These are phyloP conservation scores for Porphyrellus cyaneotinctus DNA, from an alignment of 768 basidiomycete species.

Conservation along the genomic window DNA sequence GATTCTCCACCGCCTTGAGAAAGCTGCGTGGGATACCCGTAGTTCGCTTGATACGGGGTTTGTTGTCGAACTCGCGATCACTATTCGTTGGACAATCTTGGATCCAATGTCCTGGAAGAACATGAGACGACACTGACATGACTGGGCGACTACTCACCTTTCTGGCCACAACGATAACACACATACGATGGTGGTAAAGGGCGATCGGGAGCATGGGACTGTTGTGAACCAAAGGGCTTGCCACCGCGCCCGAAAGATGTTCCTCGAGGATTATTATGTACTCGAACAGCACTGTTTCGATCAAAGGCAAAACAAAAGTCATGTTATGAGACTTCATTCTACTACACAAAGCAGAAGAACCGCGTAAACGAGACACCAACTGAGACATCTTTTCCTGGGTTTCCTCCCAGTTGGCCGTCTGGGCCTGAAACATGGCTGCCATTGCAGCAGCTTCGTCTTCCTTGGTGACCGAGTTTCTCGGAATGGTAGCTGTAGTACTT, in stretches of 20 bases:
- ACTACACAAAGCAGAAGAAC: constrained; percentile 62
- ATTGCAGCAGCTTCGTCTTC: constrained; percentile 93
- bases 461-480: constrained; percentile 43
- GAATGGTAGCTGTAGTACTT: constrained; percentile 33
- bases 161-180: constrained; percentile 97
- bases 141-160: constrained; percentile 53
- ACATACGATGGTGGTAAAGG: constrained; percentile 94
- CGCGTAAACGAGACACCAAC: constrained; percentile 72
- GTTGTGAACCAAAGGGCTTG: constrained; percentile 43
- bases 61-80: constrained; percentile 90
- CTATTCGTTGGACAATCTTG: constrained; percentile 98
- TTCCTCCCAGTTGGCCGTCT: constrained; percentile 95
- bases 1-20: constrained; percentile 92
- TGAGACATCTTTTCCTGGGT: constrained; percentile 99
- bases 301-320: constrained; percentile 38
- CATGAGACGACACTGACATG: constrained; percentile 1
- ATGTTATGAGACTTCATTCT: constrained; percentile 69
- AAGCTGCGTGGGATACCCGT: constrained; percentile 98
- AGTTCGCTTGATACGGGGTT: constrained; percentile 94
- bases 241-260: constrained; percentile 59
- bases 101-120: constrained; percentile 89
- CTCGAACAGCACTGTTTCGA: constrained; percentile 58
- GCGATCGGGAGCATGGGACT: constrained; percentile 58
- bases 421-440: constrained; percentile 97
- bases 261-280: constrained; percentile 62